Evolutionary conservation across 2,329 filamentous ascomycete genomes (phyloP).

Genomic region (Tolypocladium cylindrosporum): DNA sequence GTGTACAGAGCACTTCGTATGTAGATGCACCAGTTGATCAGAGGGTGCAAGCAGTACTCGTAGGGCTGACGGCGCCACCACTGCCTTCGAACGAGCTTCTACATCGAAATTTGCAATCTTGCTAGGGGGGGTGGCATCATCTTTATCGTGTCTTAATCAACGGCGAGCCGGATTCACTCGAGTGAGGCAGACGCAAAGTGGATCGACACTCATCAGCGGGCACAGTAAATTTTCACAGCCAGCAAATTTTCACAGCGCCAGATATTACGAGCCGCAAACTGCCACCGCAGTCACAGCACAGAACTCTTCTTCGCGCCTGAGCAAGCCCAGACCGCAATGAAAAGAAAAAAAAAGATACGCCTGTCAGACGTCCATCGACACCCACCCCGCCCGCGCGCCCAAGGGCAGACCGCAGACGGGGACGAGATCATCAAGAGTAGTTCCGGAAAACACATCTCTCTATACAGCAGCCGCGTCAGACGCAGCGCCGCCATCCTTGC

Average conservation of each 20-base stretch:
- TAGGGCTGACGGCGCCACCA: not conserved
- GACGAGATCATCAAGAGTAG: conserved; percentile 76
- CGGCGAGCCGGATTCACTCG: not conserved
- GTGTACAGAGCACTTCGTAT: too few species aligned
- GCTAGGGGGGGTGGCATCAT: not conserved
- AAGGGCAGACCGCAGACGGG: conserved; percentile 62
- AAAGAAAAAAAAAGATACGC: conserved; percentile 43
- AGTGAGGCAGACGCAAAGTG: too few species aligned
- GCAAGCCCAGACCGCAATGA: conserved; percentile 41
- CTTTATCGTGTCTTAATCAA: not conserved
- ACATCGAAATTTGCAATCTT: too few species aligned
- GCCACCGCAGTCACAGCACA: too few species aligned
- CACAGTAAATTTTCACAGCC: too few species aligned
- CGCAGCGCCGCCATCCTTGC: conserved; percentile 47
- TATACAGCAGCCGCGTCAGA: conserved; percentile 49
- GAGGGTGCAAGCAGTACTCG: not conserved
- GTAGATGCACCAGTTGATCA: not conserved
- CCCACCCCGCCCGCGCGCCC: conserved; percentile 71
- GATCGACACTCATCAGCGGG: too few species aligned
- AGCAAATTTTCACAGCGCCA: not conserved
- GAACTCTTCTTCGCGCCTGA: conserved; percentile 40
- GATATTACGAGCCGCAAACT: too few species aligned
- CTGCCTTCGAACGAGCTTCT: not conserved
- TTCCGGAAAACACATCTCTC: conserved; percentile 44
- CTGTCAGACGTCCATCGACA: conserved; percentile 87